Conservation (phyloP, 1,284 basidiomycete species). For the Hemileia vastatrix region DNA sequence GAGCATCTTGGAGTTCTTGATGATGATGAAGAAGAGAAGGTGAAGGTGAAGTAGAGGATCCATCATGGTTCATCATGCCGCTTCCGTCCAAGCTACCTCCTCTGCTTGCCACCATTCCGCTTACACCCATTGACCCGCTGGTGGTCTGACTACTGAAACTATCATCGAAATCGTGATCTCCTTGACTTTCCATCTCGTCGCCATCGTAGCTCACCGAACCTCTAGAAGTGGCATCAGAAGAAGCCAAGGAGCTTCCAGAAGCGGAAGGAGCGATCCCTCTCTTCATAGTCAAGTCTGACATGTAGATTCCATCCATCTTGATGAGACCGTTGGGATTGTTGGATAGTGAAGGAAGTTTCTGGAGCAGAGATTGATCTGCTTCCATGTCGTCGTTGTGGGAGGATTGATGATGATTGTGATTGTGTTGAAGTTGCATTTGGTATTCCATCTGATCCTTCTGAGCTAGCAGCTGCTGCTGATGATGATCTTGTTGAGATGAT, state of each 20-base stretch:
- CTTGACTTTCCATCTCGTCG: neutral
- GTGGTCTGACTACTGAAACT: slow-evolving; percentile 3
- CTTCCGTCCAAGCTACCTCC: neutral
- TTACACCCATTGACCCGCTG: neutral
- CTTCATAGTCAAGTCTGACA: neutral
- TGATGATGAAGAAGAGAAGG: too few species aligned
- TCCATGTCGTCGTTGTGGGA: neutral
- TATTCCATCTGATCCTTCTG: neutral
- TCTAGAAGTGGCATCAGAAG: slow-evolving; percentile 23
- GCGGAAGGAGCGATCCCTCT: slow-evolving; percentile 27
- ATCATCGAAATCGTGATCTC: slow-evolving; percentile 1
- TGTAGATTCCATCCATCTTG: neutral
- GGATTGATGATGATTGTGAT: neutral
- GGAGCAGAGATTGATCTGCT: neutral
- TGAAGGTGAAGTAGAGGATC: too few species aligned
- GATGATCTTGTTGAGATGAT: too few species aligned
- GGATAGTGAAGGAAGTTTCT: neutral
- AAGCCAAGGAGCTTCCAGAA: slow-evolving; percentile 28
- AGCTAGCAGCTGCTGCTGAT: too few species aligned
- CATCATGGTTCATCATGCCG: neutral
- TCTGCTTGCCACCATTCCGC: slow-evolving; percentile 4
- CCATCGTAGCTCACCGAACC: neutral
- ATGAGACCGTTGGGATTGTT: neutral
- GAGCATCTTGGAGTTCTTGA: too few species aligned
- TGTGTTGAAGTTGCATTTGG: neutral